These are phyloP conservation scores for Mycena galericulata DNA, from an alignment of 768 basidiomycete genomes.

Conservation along the genomic window DNA sequence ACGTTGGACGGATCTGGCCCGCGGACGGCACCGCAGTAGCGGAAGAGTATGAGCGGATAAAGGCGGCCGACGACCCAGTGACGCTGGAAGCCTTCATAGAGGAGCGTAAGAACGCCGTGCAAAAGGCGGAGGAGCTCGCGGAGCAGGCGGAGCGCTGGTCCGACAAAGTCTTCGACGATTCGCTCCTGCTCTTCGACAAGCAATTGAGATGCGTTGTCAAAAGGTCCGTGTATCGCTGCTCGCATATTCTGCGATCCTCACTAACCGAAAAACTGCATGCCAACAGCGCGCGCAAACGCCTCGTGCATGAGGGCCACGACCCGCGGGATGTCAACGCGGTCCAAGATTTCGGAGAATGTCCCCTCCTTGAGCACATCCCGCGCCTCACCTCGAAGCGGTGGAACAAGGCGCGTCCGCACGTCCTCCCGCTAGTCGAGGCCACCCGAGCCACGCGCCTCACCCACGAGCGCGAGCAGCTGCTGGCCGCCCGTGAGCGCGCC, in stretches of 20 bases:
- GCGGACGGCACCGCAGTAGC: constrained; percentile 20
- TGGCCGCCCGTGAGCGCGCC: neutral
- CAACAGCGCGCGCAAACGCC: constrained; percentile 23
- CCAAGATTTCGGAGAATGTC: neutral
- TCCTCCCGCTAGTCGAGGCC: constrained; percentile 17
- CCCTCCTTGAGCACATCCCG: constrained; percentile 17
- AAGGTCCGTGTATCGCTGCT: neutral
- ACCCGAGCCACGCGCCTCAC: constrained; percentile 12
- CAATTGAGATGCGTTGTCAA: neutral
- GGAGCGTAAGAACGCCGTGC: constrained; percentile 6
- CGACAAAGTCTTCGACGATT: neutral
- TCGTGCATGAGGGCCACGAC: constrained; percentile 25
- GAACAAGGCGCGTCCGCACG: constrained; percentile 21
- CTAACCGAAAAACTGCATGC: neutral
- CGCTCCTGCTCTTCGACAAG: neutral
- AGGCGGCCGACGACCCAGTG: neutral
- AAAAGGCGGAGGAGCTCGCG: neutral
- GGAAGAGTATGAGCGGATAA: constrained; percentile 19
- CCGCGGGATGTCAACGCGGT: neutral
- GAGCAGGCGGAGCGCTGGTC: constrained; percentile 10
- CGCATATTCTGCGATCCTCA: too few species aligned
- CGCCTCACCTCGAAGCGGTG: constrained; percentile 28
- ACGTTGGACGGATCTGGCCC: constrained; percentile 26
- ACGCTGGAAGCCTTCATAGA: constrained; percentile 18
- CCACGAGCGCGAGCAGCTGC: constrained; percentile 5